Conservation (phyloP, 163 green algal genomes). For the Trebouxia gelatinosa region DNA sequence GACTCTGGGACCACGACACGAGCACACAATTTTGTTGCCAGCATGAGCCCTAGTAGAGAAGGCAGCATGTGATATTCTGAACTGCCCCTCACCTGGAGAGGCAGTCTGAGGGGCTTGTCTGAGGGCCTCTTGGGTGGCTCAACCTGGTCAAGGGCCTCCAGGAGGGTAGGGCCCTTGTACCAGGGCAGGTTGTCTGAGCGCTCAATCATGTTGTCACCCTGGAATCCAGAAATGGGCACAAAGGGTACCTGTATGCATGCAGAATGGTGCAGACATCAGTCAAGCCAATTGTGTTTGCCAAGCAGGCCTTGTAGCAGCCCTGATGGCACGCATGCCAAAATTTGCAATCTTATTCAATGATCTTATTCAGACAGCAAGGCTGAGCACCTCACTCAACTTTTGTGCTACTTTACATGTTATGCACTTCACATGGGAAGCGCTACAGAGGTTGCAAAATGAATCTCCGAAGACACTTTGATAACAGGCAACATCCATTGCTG, state of each 20-base stretch:
- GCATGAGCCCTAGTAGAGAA: not conserved
- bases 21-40: not conserved
- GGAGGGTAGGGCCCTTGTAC: constrained; percentile 94
- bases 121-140: constrained; percentile 75
- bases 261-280: too few species aligned
- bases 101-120: constrained; percentile 90
- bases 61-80: not conserved
- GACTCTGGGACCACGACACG: not conserved
- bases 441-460: too few species aligned
- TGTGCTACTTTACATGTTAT: too few species aligned
- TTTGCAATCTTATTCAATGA: too few species aligned
- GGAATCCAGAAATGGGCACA: constrained; percentile 99
- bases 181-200: constrained; percentile 95
- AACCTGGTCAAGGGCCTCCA: constrained; percentile 95
- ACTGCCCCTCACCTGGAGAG: constrained; percentile 71
- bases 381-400: too few species aligned
- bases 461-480: too few species aligned
- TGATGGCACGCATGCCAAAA: too few species aligned
- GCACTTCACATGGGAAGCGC: too few species aligned
- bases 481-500: too few species aligned
- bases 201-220: constrained; percentile 99
- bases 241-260: constrained; percentile 82
- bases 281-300: too few species aligned
- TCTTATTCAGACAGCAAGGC: too few species aligned
- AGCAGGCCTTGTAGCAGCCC: too few species aligned